Percentiles rank a stretch among this genome's conserved stretches.
phyloP scores from a whole-genome alignment of 345 rosid genomes.

The Crucihimalaya himalaica region DNA sequence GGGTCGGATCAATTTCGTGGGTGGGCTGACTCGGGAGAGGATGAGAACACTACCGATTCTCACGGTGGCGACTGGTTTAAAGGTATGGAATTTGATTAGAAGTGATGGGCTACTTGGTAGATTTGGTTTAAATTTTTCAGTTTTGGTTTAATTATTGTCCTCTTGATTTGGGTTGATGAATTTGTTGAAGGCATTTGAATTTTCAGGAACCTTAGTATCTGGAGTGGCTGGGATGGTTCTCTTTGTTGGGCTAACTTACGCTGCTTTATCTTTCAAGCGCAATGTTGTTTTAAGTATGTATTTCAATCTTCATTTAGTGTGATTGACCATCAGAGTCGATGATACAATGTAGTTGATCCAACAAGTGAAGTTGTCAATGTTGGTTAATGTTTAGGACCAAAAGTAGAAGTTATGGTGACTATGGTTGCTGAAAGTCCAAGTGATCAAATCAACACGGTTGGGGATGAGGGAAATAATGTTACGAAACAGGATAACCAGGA shows the following conservation, averaged over 20 bases:
- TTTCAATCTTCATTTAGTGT: background rate
- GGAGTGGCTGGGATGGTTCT: slow-evolving; percentile 69
- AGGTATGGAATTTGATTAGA: slow-evolving; percentile 44
- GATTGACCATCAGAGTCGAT: background rate
- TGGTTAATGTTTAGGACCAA: slow-evolving; percentile 48
- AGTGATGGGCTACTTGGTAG: background rate
- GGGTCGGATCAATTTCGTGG: slow-evolving; percentile 61
- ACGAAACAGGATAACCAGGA: slow-evolving; percentile 37
- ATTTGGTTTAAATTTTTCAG: background rate
- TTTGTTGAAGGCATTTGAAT: slow-evolving; percentile 54
- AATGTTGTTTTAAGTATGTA: slow-evolving; percentile 53
- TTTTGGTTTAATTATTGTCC: no score
- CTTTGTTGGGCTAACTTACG: slow-evolving; percentile 60
- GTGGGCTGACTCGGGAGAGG: slow-evolving; percentile 61
- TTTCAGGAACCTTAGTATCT: slow-evolving; percentile 61
- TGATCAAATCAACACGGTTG: slow-evolving; percentile 33
- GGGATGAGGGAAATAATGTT: slow-evolving; percentile 23
- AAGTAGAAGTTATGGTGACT: slow-evolving; percentile 56
- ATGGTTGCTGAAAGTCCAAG: slow-evolving; percentile 41
- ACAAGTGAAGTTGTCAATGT: background rate
- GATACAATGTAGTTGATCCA: background rate
- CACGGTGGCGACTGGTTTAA: slow-evolving; percentile 51
- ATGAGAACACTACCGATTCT: slow-evolving; percentile 40
- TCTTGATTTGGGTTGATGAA: slow-evolving; percentile 51
- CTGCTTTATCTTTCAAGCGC: slow-evolving; percentile 57